Conservation (phyloP, 805 yeast species). For the Kodamaea nitidulidarum region DNA sequence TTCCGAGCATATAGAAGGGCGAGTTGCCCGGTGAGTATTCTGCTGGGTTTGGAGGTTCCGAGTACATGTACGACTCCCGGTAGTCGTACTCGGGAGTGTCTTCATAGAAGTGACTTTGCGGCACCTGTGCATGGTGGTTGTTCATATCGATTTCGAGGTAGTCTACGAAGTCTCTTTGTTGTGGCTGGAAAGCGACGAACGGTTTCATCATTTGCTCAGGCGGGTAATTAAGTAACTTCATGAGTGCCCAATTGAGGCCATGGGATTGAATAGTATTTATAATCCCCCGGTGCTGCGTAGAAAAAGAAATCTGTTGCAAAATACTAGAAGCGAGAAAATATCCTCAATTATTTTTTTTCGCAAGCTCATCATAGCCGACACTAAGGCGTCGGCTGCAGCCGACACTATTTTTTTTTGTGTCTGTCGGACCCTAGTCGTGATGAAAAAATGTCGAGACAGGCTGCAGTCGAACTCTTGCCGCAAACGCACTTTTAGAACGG, state of each 20-base stretch:
- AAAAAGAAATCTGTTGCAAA: conserved; percentile 5
- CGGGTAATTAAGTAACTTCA: conserved; percentile 6
- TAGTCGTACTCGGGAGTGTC: conserved; percentile 11
- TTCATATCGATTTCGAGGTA: conserved; percentile 11
- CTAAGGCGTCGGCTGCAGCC: conserved; percentile 1
- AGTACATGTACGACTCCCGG: conserved; percentile 13
- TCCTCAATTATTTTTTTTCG: background rate
- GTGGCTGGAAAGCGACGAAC: conserved; percentile 2
- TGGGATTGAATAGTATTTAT: conserved; percentile 2
- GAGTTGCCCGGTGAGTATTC: conserved; percentile 10
- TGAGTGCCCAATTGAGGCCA: background rate
- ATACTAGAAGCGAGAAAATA: conserved; percentile 3
- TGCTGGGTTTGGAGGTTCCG: conserved; percentile 6
- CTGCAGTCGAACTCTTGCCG: background rate
- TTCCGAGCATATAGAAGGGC: conserved; percentile 6
- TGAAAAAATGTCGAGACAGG: too few species aligned
- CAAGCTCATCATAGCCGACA: background rate
- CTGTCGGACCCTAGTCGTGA: background rate
- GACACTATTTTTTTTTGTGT: background rate
- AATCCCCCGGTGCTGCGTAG: background rate
- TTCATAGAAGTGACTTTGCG: conserved; percentile 4
- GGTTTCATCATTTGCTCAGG: conserved; percentile 2
- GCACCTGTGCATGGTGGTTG: background rate
- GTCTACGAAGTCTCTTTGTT: conserved; percentile 4
- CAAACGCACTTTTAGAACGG: too few species aligned